phyloP scores from a whole-genome alignment of 1,284 basidiomycete species.

The Apiotrichum brassicae region DNA sequence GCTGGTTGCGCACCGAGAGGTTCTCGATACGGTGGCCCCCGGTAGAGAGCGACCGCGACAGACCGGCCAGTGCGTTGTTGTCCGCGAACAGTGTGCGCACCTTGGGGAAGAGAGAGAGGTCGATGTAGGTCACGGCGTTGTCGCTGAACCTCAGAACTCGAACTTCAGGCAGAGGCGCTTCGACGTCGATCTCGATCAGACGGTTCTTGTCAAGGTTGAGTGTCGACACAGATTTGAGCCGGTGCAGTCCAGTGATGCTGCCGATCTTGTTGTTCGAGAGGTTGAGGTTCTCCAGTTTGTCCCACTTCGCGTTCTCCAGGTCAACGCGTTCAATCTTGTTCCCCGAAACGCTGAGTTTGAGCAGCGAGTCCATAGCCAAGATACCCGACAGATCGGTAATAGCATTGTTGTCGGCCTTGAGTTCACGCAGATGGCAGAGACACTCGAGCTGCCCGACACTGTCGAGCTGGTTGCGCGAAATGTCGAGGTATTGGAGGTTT shows the following conservation, averaged over 20 bases:
- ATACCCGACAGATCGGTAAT: slow-evolving; percentile 74
- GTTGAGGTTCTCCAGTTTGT: slow-evolving; percentile 74
- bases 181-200: slow-evolving; percentile 28
- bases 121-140: slow-evolving; percentile 66
- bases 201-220: slow-evolving; percentile 76
- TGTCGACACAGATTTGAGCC: slow-evolving; percentile 59
- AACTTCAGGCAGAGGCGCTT: slow-evolving; percentile 55
- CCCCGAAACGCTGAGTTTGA: slow-evolving; percentile 72
- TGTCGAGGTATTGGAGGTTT: slow-evolving; percentile 81
- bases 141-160: slow-evolving; percentile 79
- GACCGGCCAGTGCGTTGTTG: slow-evolving; percentile 62
- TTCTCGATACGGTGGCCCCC: slow-evolving; percentile 71
- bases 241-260: slow-evolving; percentile 57
- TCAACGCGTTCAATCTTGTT: slow-evolving; percentile 67
- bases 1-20: slow-evolving; percentile 84
- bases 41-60: slow-evolving; percentile 50
- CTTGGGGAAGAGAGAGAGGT: slow-evolving; percentile 62
- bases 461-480: slow-evolving; percentile 84
- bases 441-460: slow-evolving; percentile 76
- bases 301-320: slow-evolving; percentile 61
- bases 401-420: slow-evolving; percentile 78
- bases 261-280: slow-evolving; percentile 69
- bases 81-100: slow-evolving; percentile 89
- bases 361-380: slow-evolving; percentile 67
- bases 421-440: slow-evolving; percentile 76